Percentiles rank a stretch among this genome's conserved stretches.
These are phyloP conservation scores for Thymus quinquecostatus DNA, from an alignment of 257 asterid genomes.

Conservation along the genomic window DNA sequence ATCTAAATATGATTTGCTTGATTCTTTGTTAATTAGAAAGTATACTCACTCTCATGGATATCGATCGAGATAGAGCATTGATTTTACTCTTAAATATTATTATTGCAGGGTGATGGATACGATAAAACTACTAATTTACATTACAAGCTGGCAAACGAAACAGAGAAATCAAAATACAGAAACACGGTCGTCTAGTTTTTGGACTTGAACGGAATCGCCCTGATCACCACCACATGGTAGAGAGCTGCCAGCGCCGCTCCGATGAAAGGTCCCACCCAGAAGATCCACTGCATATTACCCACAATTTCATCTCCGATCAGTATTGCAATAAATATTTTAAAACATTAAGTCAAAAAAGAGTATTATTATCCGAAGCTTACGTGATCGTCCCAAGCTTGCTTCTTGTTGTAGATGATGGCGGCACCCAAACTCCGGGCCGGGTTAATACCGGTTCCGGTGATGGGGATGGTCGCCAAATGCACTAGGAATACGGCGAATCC, in stretches of 20 bases:
- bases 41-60: no score
- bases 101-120: no score
- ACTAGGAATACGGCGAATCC: constrained; percentile 54
- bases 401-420: constrained; percentile 51
- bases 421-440: constrained; percentile 50
- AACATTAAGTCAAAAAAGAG: no score
- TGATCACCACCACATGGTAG: constrained; percentile 47
- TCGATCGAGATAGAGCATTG: no score
- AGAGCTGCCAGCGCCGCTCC: constrained; percentile 55
- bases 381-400: constrained; percentile 43
- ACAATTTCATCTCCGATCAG: neutral
- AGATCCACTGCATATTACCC: constrained; percentile 41
- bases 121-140: no score
- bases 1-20: no score
- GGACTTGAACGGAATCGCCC: constrained; percentile 47
- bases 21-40: no score
- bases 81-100: no score
- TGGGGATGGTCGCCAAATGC: constrained; percentile 50
- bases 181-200: no score
- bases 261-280: constrained; percentile 55
- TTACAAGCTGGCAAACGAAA: no score
- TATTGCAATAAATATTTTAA: no score
- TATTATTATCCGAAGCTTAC: constrained; percentile 10
- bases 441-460: constrained; percentile 51
- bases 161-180: no score